Percentiles rank a stretch among this genome's conserved stretches.
These are phyloP conservation scores for Hypsizygus ulmarius DNA, from an alignment of 1,284 basidiomycete genomes.

Conservation along the genomic window DNA sequence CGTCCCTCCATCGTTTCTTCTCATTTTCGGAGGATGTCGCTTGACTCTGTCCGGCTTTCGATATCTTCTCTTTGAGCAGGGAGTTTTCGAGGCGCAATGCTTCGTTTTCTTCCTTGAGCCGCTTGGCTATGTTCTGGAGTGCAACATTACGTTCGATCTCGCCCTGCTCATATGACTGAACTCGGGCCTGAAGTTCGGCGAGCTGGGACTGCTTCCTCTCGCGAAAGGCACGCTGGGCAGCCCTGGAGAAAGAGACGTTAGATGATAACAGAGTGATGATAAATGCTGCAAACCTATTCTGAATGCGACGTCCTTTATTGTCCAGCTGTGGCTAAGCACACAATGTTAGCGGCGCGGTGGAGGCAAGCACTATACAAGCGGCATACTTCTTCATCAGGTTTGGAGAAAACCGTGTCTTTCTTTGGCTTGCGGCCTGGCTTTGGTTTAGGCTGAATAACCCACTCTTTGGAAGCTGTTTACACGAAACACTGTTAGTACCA, in stretches of 20 bases:
- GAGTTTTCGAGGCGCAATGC: conserved; percentile 63
- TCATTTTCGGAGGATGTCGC: conserved; percentile 35
- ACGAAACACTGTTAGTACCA: conserved; percentile 14
- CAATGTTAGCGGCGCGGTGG: conserved; percentile 6
- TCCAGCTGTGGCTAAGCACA: conserved; percentile 39
- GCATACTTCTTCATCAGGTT: conserved; percentile 50
- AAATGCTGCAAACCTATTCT: conserved; percentile 59
- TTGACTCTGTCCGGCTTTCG: conserved; percentile 46
- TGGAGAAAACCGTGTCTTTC: conserved; percentile 49
- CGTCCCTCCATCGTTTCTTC: conserved; percentile 57
- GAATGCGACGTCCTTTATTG: conserved; percentile 63
- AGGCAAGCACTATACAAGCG: neutral
- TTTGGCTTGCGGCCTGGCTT: conserved; percentile 90
- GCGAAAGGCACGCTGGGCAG: conserved; percentile 87
- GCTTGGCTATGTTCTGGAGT: conserved; percentile 81
- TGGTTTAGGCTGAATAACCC: conserved; percentile 86
- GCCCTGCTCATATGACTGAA: conserved; percentile 85
- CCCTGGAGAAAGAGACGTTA: conserved; percentile 43
- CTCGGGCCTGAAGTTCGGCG: conserved; percentile 83
- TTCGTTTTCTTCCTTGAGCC: conserved; percentile 86
- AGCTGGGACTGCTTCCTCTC: conserved; percentile 90
- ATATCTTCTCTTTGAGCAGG: conserved; percentile 57
- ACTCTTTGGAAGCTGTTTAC: conserved; percentile 77
- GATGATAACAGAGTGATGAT: neutral
- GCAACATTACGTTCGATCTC: conserved; percentile 88